Base-by-base conservation (phyloP, 495 filamentous ascomycete genomes). In the Aspergillus carlsbadensis region DNA sequence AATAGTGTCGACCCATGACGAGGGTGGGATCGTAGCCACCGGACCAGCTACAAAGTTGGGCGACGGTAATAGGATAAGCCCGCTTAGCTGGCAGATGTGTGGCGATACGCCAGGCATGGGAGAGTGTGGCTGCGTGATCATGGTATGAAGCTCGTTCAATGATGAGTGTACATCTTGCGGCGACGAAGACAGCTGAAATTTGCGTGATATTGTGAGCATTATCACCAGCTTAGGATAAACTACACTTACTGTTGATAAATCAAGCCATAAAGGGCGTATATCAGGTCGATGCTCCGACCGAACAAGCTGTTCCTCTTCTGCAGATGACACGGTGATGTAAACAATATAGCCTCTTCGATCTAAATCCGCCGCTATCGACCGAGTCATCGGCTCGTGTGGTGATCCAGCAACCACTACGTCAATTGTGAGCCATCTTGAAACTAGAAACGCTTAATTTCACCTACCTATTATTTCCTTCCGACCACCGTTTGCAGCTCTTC, bases 331-430 rank as follows among this genome's bases (percentile, higher is more conserved):
- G 0, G 94, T 87, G 46, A 98, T 77, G 64, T 89, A 98, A 20
- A 98, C 92, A 43, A 98, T 89, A 65, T 96, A 98, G 13, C 95
- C 95, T 47, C 92, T 83, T 47, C 91, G 82, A 69, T 98, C 94
- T 53, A 98, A 66, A 63, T 98, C 95, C 24, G 89, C 65, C 1
- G 90, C 83, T 54, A 98, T 81, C 14, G 89, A 88, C 57, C 85
- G 82, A 1, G 89, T 90, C 62, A 96, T 78, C 17, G 91, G 89
- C 55, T 94, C 84, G 56, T 86, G 82, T 5, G 90, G 85, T 1
- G 88, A 87, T 36, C 94, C 92, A 31, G 91, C 90, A 56, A 98
- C 75, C 14, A 96, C 88, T 78, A 58, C 54, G 22, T 36, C 35
- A 40, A 18, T 10, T 14, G 39, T 69, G 54, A 72, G 60, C 44